Percentiles rank a stretch among this genome's conserved stretches.
phyloP scores from a whole-genome alignment of 768 basidiomycete genomes.

The Boletus rufocinnamomeus region DNA sequence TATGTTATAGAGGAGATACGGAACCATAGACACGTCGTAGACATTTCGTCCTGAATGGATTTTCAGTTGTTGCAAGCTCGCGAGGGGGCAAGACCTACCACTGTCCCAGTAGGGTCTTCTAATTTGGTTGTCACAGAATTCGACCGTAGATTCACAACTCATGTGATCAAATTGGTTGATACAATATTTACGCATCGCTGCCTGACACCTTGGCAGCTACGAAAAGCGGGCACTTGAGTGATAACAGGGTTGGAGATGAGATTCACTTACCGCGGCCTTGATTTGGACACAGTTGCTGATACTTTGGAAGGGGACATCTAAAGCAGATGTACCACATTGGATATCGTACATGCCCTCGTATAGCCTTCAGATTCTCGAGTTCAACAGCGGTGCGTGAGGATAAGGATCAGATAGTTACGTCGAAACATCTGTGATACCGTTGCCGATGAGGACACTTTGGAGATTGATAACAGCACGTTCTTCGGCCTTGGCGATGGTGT shows the following conservation, averaged over 20 bases:
- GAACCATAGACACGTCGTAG: constrained; percentile 59
- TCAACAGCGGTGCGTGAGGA: neutral
- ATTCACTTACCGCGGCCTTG: constrained; percentile 53
- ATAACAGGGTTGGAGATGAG: neutral
- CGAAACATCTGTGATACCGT: constrained; percentile 60
- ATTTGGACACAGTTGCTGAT: constrained; percentile 46
- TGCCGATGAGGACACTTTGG: constrained; percentile 73
- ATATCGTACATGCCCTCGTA: constrained; percentile 50
- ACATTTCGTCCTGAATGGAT: constrained; percentile 44
- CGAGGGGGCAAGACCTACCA: constrained; percentile 29
- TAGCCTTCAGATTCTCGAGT: constrained; percentile 26
- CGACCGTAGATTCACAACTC: constrained; percentile 64
- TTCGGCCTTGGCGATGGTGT: constrained; percentile 49
- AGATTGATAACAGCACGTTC: constrained; percentile 63
- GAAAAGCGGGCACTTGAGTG: neutral
- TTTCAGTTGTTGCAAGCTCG: neutral
- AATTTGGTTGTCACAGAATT: constrained; percentile 63
- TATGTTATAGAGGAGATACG: neutral
- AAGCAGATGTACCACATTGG: constrained; percentile 50
- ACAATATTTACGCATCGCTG: constrained; percentile 56
- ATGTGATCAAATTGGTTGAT: constrained; percentile 65
- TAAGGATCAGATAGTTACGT: constrained; percentile 37
- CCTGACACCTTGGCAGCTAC: constrained; percentile 71
- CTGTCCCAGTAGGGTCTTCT: constrained; percentile 42
- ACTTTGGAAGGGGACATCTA: constrained; percentile 52